Percentiles rank a stretch among this genome's conserved stretches.
Evolutionary conservation across 495 filamentous ascomycete genomes (phyloP).

Genomic region (Halenospora varia): DNA sequence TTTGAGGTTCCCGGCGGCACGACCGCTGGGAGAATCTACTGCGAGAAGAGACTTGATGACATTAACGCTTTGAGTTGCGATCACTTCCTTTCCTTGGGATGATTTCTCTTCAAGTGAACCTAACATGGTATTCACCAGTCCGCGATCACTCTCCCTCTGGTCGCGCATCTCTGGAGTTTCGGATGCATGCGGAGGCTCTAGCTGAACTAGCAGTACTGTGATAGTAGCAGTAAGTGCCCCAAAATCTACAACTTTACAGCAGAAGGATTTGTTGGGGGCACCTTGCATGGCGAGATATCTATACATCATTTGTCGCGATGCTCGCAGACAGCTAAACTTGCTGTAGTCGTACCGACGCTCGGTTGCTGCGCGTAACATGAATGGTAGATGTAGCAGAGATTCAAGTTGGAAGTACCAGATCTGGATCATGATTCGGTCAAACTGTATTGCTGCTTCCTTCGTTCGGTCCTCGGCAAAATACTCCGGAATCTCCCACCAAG

Average conservation of each 20-base stretch:
- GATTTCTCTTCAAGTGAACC: conserved; percentile 36
- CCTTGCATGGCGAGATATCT: conserved; percentile 36
- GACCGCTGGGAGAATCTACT: conserved; percentile 17
- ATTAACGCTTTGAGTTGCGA: conserved; percentile 34
- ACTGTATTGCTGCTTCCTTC: conserved; percentile 24
- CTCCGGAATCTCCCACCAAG: conserved; percentile 21
- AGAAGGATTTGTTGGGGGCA: conserved; percentile 29
- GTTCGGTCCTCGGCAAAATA: background rate
- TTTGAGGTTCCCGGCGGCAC: conserved; percentile 22
- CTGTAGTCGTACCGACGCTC: conserved; percentile 45
- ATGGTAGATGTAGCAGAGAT: conserved; percentile 42
- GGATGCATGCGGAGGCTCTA: conserved; percentile 18
- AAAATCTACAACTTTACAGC: conserved; percentile 43
- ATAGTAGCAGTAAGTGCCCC: conserved; percentile 40
- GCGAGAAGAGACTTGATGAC: conserved; percentile 41
- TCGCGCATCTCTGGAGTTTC: conserved; percentile 8
- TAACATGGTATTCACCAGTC: conserved; percentile 22
- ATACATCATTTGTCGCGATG: conserved; percentile 37
- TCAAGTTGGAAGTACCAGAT: conserved; percentile 42
- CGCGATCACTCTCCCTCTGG: conserved; percentile 34
- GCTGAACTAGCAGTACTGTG: conserved; percentile 37
- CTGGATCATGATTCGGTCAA: conserved; percentile 30
- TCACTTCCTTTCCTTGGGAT: conserved; percentile 32
- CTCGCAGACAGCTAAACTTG: conserved; percentile 37
- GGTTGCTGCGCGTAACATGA: conserved; percentile 39